phyloP scores from a whole-genome alignment of 2,329 filamentous ascomycete species.

The Fusarium anguioides region DNA sequence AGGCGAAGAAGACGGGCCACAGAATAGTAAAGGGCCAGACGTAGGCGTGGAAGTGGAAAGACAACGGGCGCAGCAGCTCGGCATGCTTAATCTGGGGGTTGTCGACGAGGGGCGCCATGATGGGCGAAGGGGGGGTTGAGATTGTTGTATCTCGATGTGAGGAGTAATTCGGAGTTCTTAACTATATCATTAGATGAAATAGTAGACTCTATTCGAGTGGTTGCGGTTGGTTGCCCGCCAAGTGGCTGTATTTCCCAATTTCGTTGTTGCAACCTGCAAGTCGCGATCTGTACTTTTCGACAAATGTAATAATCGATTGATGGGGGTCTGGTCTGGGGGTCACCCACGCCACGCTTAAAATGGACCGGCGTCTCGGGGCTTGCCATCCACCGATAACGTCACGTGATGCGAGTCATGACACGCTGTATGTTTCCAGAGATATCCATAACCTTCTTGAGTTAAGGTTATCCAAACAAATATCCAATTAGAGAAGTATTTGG shows the following conservation, averaged over 20 bases:
- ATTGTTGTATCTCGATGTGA: constrained; percentile 24
- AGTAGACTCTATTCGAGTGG: constrained; percentile 1
- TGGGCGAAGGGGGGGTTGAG: constrained; percentile 33
- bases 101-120: constrained; percentile 86
- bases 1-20: constrained; percentile 91
- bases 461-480: not conserved
- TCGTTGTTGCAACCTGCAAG: constrained; percentile 34
- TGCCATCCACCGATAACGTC: constrained; percentile 32
- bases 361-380: constrained; percentile 30
- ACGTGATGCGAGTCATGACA: constrained; percentile 14
- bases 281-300: constrained; percentile 49
- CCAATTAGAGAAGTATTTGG: not conserved
- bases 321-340: no score
- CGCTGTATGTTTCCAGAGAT: constrained; percentile 12
- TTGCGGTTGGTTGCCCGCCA: constrained; percentile 23
- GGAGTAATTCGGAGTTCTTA: not conserved
- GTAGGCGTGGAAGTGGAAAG: constrained; percentile 84
- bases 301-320: constrained; percentile 34
- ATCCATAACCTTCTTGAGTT: constrained; percentile 25
- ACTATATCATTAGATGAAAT: constrained; percentile 9
- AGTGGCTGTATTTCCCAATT: constrained; percentile 30
- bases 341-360: constrained; percentile 22
- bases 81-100: constrained; percentile 89
- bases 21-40: constrained; percentile 91
- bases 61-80: constrained; percentile 87